Conservation (phyloP, 192 early-diverging fungal species). For the Rhizoclosmatium sp. region DNA sequence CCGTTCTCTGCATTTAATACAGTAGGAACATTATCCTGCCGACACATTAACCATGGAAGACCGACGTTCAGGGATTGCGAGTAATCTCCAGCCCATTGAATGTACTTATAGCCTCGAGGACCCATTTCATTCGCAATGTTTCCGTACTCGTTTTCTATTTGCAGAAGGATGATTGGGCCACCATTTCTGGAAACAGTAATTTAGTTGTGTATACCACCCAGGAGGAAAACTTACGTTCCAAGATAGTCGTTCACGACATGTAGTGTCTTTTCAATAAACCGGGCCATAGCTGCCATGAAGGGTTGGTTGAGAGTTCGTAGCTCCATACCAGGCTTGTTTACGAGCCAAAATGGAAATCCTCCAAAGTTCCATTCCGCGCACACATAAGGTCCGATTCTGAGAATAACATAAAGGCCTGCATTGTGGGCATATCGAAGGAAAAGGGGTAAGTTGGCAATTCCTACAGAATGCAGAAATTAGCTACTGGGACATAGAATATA, state of each 20-base stretch:
- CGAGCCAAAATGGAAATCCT: slow-evolving; percentile 69
- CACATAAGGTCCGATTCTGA: slow-evolving; percentile 70
- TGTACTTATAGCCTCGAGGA: slow-evolving; percentile 41
- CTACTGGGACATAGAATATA: background rate
- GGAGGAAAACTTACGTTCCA: slow-evolving; percentile 31
- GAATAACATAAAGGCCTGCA: slow-evolving; percentile 61
- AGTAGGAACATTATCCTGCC: slow-evolving; percentile 46
- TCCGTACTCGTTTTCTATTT: slow-evolving; percentile 76
- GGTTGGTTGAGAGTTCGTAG: background rate
- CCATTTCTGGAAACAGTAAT: slow-evolving; percentile 48
- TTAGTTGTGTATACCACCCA: slow-evolving; percentile 16
- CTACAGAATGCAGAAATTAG: background rate
- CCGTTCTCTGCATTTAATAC: slow-evolving; percentile 64
- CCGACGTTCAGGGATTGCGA: slow-evolving; percentile 46
- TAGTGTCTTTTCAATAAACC: slow-evolving; percentile 15
- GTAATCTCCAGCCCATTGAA: slow-evolving; percentile 53
- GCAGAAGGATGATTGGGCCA: slow-evolving; percentile 66
- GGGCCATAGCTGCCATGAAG: background rate
- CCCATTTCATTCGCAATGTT: slow-evolving; percentile 41
- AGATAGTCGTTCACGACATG: background rate
- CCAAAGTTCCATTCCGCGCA: slow-evolving; percentile 71
- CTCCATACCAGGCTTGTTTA: slow-evolving; percentile 8
- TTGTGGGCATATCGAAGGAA: slow-evolving; percentile 57
- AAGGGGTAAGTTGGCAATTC: slow-evolving; percentile 54
- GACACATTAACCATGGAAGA: slow-evolving; percentile 72